Conservation (phyloP, 441 rosid genomes). For the Populus hybrid region DNA sequence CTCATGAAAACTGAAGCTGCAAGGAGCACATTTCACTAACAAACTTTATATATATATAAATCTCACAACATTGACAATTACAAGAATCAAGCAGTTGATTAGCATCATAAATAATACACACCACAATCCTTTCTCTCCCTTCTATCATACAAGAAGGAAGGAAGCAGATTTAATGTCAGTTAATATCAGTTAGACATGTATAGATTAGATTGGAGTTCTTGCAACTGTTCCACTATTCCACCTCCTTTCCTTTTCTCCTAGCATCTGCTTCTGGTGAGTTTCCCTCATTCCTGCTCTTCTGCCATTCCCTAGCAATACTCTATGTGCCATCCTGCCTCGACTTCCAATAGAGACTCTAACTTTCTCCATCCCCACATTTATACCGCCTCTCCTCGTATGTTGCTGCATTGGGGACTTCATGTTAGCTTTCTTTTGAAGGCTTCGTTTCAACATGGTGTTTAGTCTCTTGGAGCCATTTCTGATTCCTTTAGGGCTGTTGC, state of each 20-base stretch:
- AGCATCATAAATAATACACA: background rate
- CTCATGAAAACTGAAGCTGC: background rate
- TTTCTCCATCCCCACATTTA: conserved; percentile 83
- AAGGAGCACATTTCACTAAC: background rate
- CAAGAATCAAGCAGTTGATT: background rate
- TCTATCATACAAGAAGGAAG: background rate
- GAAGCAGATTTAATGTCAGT: background rate
- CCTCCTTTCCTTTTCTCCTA: conserved; percentile 79
- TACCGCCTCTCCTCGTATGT: conserved; percentile 64
- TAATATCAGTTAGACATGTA: background rate
- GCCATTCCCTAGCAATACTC: conserved; percentile 53
- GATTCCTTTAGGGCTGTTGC: conserved; percentile 53
- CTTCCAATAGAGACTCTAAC: conserved; percentile 89
- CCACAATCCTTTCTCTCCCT: background rate
- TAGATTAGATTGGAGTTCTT: background rate
- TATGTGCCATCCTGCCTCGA: conserved; percentile 65
- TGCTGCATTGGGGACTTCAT: conserved; percentile 60
- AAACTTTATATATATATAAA: too few species aligned
- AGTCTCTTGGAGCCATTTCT: conserved; percentile 51
- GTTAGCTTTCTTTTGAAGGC: conserved; percentile 69
- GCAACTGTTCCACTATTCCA: conserved; percentile 48
- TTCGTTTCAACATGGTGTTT: conserved; percentile 60
- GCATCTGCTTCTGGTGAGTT: conserved; percentile 45
- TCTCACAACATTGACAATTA: background rate
- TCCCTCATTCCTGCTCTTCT: conserved; percentile 51